Evolutionary conservation across 768 basidiomycete genomes (phyloP).

Genomic region (Lentinula edodes): DNA sequence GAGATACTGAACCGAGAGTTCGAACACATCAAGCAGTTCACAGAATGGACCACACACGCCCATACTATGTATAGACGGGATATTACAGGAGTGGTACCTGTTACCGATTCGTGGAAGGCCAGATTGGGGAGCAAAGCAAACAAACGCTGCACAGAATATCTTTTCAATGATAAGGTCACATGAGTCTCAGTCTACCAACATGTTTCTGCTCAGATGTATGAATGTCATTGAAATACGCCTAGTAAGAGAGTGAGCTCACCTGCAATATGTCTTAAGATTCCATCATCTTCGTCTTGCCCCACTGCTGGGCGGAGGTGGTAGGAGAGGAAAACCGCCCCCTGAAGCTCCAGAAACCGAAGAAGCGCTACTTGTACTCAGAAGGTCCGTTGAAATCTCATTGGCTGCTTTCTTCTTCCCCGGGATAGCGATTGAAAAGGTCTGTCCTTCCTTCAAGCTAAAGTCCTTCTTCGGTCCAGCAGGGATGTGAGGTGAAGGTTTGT

Average conservation of each 20-base stretch:
- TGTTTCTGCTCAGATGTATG: not conserved
- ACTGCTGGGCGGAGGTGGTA: conserved; percentile 81
- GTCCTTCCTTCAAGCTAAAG: conserved; percentile 90
- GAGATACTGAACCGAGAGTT: too few species aligned
- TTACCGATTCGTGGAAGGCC: too few species aligned
- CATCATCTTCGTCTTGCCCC: conserved; percentile 37
- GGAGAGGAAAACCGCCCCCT: conserved; percentile 53
- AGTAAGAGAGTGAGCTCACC: not conserved
- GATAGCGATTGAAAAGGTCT: conserved; percentile 89
- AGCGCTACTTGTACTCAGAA: conserved; percentile 29
- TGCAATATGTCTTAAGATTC: not conserved
- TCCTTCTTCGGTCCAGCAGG: conserved; percentile 86
- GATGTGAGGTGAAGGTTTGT: conserved; percentile 57
- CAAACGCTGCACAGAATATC: not conserved
- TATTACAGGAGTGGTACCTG: too few species aligned
- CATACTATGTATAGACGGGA: too few species aligned
- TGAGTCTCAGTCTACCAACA: not conserved
- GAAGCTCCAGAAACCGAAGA: conserved; percentile 19
- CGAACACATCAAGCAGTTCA: too few species aligned
- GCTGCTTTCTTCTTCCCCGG: conserved; percentile 63
- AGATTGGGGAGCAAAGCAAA: not conserved
- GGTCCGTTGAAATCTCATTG: conserved; percentile 25
- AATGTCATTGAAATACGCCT: not conserved
- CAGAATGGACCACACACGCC: too few species aligned
- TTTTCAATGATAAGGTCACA: not conserved